Base-by-base conservation (phyloP, 2,329 filamentous ascomycete genomes). In the Colletotrichum eremochloae region DNA sequence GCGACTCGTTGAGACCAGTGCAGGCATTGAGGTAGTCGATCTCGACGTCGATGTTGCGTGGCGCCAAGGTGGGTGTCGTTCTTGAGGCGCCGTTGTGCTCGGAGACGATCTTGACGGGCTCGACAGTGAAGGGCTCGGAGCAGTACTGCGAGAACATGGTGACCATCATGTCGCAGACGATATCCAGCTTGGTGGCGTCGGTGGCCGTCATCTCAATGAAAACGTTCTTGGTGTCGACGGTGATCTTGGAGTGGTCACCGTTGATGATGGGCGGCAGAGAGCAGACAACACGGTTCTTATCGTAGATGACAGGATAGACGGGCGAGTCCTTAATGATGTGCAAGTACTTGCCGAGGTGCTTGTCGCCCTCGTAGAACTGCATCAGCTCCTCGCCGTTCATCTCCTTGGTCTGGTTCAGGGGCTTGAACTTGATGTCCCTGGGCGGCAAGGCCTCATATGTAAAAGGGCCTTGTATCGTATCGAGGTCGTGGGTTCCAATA, bases 181-280 rank as follows among this genome's bases (percentile, higher is more conserved):
- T 94, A 77, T 98, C 95, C 56, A 98, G 89, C 86, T 99, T 99
- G 38, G 97, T 99, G 80, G 93, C 92, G 81, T 99, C 96, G 52
- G 95, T 96, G 52, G 95, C 97, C 9, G 96, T 99, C 78, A 97
- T 95, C 83, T 99, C 96, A 81, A 99, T 97, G 83, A 99, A 94
- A 79, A 99, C 90, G 79, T 99, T 98, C 80, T 89, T 96, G 71
- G 95, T 98, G 80, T 97, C 86, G 56, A 97, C 85, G 9, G 92
- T 94, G 81, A 99, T 99, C 85, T 99, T 99, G 78, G 95, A 98
- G 84, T 96, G 95, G 79, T 99, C 90, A 78, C 95, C 91, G 85
- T 99, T 99, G 87, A 99, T 99, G 78, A 99, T 98, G 24, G 96
- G 96, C 1, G 96, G 96, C 78, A 99, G 88, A 9, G 96, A 98